Evolutionary conservation across 192 early-diverging fungal species (phyloP), one percentile per base, ranked within the genome.

Genomic region (Funneliformis geosporum): DNA sequence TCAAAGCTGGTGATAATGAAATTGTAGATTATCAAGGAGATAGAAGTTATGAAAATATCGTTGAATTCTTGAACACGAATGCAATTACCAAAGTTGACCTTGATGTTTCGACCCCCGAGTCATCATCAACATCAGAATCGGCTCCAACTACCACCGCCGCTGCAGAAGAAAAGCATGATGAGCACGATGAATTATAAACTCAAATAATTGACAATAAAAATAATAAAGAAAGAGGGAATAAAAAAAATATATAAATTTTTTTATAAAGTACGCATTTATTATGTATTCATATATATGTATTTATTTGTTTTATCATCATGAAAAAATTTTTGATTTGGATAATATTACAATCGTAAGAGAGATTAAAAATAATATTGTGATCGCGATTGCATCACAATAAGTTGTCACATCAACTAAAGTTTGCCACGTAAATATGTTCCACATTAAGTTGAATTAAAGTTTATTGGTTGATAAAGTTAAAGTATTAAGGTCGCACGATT

Each of bases 21-120:
- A 86, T 94, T 73, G 87, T 96, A 69, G 89, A 93, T 82, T 99
- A 94, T 88, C 83, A 90, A 47, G 93, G 97, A 73, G 90, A 95
- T 84, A 93, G 97, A 77, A 88, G 91, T 50, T 70, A 94, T 55
- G 95, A 94, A 73, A 87, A 86, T 42, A 85, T 99, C 73, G 72
- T 93, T 69, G 85, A 90, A 73, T 99, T 98, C 81, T 79, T 99
- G 47, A 87, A 89, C 73, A 86, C 89, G 83, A 93, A 97, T 80
- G 92, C 88, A 66, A 81, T 72, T 27, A 88, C 93, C 50, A 86
- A 88, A 84, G 84, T 82, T 62, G 72, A 82, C 25, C 80, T 85
- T 78, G 79, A 82, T 50, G 27, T 28, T 21, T 46, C 43, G 18
- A 12, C 40, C 12, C 25, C 71, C 14, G 71, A 68, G 2, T 9